A percentile compares a stretch with the other conserved stretches of the same genome.
Evolutionary conservation across 805 yeast genomes (phyloP).

Genomic region (Scheffersomyces amazonensis): DNA sequence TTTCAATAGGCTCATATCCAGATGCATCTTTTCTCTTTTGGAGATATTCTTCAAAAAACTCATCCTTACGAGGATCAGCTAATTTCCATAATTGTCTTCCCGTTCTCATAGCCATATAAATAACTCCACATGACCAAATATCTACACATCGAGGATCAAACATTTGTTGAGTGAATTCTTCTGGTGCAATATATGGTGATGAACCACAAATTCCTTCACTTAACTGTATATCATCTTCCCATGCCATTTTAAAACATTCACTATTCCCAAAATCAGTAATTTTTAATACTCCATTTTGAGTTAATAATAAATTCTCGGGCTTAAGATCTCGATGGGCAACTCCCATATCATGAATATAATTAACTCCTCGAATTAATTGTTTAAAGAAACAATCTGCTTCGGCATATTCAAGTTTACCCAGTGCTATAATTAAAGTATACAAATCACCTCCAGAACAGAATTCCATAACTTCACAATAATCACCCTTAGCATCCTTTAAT

Average conservation of each 20-base stretch:
- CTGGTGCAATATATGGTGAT: conserved; percentile 89
- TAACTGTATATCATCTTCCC: conserved; percentile 70
- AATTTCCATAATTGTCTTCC: conserved; percentile 91
- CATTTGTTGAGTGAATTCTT: conserved; percentile 61
- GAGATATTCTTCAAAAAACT: conserved; percentile 71
- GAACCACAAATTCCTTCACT: conserved; percentile 83
- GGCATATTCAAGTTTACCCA: conserved; percentile 73
- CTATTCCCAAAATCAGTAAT: conserved; percentile 88
- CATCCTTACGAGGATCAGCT: conserved; percentile 74
- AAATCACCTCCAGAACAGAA: conserved; percentile 81
- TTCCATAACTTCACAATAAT: conserved; percentile 84
- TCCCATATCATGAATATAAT: conserved; percentile 87
- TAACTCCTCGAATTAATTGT: conserved; percentile 79
- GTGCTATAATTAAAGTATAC: conserved; percentile 68
- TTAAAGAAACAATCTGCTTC: conserved; percentile 92
- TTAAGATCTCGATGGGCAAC: conserved; percentile 87
- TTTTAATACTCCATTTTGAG: conserved; percentile 69
- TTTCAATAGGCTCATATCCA: conserved; percentile 92
- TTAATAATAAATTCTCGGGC: conserved; percentile 78
- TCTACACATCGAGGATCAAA: conserved; percentile 84
- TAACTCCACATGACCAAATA: conserved; percentile 92
- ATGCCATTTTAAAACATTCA: conserved; percentile 80
- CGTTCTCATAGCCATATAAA: conserved; percentile 90
- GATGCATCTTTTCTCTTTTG: conserved; percentile 74
- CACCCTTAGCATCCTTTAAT: conserved; percentile 77